Base-by-base conservation (phyloP, 2,329 filamentous ascomycete genomes). In the Cryphonectria radicalis region DNA sequence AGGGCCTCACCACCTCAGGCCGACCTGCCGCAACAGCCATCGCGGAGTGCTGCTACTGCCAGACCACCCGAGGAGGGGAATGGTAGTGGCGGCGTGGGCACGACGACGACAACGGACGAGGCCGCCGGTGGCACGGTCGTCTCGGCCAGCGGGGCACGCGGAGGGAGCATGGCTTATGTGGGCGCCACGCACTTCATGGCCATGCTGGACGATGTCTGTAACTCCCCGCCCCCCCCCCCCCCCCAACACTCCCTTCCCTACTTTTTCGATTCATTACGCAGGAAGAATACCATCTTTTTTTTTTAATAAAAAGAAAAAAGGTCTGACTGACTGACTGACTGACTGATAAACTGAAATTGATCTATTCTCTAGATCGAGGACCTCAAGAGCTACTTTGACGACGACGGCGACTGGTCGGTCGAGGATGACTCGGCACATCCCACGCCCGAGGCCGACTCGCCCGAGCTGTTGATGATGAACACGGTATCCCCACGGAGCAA, bases 101-200 rank as follows among this genome's bases (percentile, higher is more conserved):
- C 7, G 22, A n/a, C 10, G n/a, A 72, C 69, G 75, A n/a, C 10
- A n/a, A 72, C 69, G 75, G 53, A 73, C 77, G 14, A 77, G 71
- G 57, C 74, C 5, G 69, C 74, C 1, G 70, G 72, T 22, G 85
- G 82, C 0, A 81, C 85, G 68, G 81, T 88, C 8, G 80, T 88
- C 28, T 78, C 80, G 32, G 81, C 83, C 2, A 77, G 81, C 50
- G 78, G 68, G 4, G 68, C 42, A 25, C 46, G 79, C 66, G 82
- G 81, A n/a, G 65, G 69, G 1, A 71, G 35, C 13, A 84, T 82
- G 59, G 87, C 84, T 5, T 90, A 88, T 74, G 84, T 90, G 5
- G 88, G 88, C 1, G 87, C 87, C 4, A 89, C 88, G 62, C 87
- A 90, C 72, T 89, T 87, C 74, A 85, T 89, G 80, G 88, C 88